These are phyloP conservation scores for Tagetes erecta DNA, from an alignment of 129 eudicot species.

Conservation along the genomic window DNA sequence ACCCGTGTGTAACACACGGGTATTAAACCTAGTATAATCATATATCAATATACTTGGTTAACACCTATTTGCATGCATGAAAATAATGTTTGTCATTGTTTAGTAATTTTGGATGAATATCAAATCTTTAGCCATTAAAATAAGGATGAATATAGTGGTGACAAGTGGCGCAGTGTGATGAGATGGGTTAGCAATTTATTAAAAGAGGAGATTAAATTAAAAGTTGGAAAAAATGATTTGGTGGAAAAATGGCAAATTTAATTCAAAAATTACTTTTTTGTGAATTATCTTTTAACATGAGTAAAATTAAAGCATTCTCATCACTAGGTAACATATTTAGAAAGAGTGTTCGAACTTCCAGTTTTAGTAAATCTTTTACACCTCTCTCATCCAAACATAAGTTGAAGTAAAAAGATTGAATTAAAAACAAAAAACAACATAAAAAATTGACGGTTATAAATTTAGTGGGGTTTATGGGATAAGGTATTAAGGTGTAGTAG, in stretches of 20 bases:
- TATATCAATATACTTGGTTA: too few species aligned
- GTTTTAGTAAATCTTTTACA: not conserved
- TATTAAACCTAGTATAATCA: too few species aligned
- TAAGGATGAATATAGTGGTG: too few species aligned
- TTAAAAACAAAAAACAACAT: not conserved
- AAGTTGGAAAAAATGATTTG: not conserved
- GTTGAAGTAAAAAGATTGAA: not conserved
- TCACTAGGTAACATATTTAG: not conserved
- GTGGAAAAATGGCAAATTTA: not conserved
- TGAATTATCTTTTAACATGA: not conserved
- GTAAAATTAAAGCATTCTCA: not conserved
- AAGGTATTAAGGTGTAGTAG: conserved; percentile 5
- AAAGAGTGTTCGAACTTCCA: not conserved
- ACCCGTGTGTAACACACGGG: too few species aligned
- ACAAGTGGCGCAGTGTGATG: too few species aligned
- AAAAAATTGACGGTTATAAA: not conserved
- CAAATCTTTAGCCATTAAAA: too few species aligned
- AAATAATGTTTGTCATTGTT: too few species aligned
- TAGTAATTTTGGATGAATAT: too few species aligned
- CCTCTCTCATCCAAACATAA: not conserved
- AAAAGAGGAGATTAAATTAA: too few species aligned
- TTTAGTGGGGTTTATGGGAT: not conserved
- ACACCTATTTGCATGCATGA: too few species aligned
- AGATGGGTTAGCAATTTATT: too few species aligned
- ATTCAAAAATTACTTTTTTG: not conserved